phyloP scores from a whole-genome alignment of 306 rosid genomes.

The cucumber (Cucumis sativus) region DNA sequence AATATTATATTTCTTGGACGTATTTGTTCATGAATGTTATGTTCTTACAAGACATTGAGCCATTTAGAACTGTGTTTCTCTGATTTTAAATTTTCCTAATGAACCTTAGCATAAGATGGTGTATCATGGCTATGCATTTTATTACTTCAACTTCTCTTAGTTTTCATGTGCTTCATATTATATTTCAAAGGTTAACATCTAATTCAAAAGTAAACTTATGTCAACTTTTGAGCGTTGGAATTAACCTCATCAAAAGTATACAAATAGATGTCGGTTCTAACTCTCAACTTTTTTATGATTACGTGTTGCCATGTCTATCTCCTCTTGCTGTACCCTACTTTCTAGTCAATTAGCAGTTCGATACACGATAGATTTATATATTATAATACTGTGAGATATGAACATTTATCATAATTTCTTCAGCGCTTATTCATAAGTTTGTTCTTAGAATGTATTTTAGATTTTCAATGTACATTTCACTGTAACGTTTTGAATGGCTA shows the following conservation, averaged over 20 bases:
- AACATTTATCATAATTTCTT: background rate
- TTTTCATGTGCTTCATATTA: background rate
- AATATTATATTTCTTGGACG: no score
- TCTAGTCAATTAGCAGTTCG: background rate
- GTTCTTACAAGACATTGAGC: background rate
- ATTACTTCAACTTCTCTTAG: background rate
- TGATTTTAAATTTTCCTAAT: background rate
- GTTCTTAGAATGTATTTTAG: background rate
- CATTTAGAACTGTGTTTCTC: background rate
- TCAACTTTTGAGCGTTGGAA: no score
- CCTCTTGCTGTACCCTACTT: background rate
- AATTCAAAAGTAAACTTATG: no score
- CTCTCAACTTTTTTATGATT: background rate
- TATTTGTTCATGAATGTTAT: background rate
- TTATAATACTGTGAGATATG: background rate
- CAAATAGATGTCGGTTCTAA: background rate
- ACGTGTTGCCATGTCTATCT: background rate
- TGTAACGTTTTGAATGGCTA: background rate
- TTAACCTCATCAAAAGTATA: no score
- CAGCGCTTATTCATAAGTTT: background rate
- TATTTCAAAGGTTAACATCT: no score
- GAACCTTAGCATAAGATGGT: background rate
- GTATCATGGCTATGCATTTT: background rate
- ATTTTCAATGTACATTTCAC: background rate
- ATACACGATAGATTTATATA: background rate